Evolutionary conservation across 2,329 filamentous ascomycete species (phyloP).

Genomic region (Aspergillus piperis): DNA sequence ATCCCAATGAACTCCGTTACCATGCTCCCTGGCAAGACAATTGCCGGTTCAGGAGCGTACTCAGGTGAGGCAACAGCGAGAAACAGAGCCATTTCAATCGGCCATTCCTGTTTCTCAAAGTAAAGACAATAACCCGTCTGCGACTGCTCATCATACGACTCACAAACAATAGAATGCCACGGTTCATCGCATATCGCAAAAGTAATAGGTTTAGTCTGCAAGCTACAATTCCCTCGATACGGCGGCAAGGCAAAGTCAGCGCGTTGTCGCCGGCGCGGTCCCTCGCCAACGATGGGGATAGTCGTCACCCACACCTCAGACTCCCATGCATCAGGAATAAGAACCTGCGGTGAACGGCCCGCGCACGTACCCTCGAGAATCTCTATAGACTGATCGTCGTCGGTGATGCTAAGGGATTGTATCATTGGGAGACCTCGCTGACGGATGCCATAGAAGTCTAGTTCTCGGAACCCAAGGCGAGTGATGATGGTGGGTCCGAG

Average conservation of each 20-base stretch:
- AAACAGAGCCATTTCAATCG: conserved; percentile 28
- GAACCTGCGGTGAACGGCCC: conserved; percentile 49
- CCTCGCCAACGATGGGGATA: conserved; percentile 55
- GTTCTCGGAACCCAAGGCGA: conserved; percentile 53
- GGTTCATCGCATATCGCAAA: conserved; percentile 23
- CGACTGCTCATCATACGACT: conserved; percentile 35
- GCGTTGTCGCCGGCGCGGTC: conserved; percentile 54
- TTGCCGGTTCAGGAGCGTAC: conserved; percentile 25
- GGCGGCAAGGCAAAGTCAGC: conserved; percentile 50
- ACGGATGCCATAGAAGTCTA: conserved; percentile 56
- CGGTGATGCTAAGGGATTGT: conserved; percentile 54
- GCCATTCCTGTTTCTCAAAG: conserved; percentile 29
- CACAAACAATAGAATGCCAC: conserved; percentile 43
- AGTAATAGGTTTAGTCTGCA: conserved; percentile 35
- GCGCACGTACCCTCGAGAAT: conserved; percentile 59
- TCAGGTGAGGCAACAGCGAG: conserved; percentile 34
- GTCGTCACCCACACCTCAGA: conserved; percentile 53
- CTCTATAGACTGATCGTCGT: conserved; percentile 51
- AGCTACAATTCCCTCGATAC: conserved; percentile 44
- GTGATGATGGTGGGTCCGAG: conserved; percentile 49
- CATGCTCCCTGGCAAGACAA: conserved; percentile 34
- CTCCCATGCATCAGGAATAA: conserved; percentile 45
- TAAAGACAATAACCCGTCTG: conserved; percentile 41
- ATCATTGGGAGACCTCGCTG: conserved; percentile 56
- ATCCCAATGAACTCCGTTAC: conserved; percentile 54